phyloP scores from a whole-genome alignment of 306 rosid genomes.

The Cucumis cinereus region DNA sequence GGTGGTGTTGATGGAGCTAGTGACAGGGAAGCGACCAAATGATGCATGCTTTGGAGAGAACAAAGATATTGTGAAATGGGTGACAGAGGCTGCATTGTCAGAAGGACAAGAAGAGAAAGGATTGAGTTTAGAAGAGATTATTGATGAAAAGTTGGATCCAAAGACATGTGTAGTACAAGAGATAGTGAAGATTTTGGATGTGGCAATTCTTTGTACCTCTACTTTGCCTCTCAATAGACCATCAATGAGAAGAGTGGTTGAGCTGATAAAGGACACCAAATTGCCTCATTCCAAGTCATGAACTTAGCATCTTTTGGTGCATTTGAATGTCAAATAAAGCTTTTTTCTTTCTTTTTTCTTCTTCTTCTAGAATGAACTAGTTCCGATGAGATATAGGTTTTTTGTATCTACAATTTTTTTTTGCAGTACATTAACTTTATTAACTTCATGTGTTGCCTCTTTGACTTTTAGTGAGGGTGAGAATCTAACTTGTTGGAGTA shows the following conservation, averaged over 20 bases:
- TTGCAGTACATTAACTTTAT: too few species aligned
- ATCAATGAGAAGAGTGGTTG: conserved; percentile 70
- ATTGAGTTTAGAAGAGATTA: conserved; percentile 16
- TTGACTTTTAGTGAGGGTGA: background rate
- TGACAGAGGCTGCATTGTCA: conserved; percentile 29
- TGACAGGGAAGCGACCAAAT: conserved; percentile 68
- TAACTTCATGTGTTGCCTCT: too few species aligned
- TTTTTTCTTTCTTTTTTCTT: background rate
- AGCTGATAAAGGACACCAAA: conserved; percentile 46
- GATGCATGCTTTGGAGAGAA: conserved; percentile 59
- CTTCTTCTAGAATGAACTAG: too few species aligned
- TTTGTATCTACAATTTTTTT: background rate
- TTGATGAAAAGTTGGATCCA: conserved; percentile 44
- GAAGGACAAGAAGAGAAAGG: conserved; percentile 4
- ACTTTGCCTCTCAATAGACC: conserved; percentile 57
- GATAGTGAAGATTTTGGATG: conserved; percentile 45
- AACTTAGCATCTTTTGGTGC: background rate
- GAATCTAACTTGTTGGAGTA: background rate
- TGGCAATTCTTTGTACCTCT: conserved; percentile 63
- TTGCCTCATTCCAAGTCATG: conserved; percentile 14
- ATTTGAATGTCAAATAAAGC: background rate
- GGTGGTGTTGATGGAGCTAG: conserved; percentile 57
- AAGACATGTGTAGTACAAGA: conserved; percentile 29
- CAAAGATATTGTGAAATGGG: conserved; percentile 68
- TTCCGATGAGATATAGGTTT: background rate